A percentile compares a stretch with the other conserved stretches of the same genome.
Conservation (phyloP, 257 asterid species). For the Solanum arcanum region DNA sequence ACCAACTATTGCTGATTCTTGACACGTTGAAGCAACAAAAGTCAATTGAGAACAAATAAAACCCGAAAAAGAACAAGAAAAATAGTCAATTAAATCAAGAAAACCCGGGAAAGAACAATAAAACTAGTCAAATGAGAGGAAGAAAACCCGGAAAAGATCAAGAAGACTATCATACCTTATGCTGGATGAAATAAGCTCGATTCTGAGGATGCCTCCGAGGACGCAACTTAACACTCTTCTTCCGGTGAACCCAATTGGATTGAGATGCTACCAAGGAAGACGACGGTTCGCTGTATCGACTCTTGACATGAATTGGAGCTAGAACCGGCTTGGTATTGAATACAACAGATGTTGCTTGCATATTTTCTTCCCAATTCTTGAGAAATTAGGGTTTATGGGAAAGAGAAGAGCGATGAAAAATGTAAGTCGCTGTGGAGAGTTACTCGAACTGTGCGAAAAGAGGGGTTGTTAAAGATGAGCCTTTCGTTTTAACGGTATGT, state of each 20-base stretch:
- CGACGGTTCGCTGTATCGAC: conserved; percentile 3
- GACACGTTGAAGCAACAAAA: not conserved
- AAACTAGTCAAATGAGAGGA: not conserved
- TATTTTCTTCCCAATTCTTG: conserved; percentile 14
- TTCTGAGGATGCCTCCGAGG: conserved; percentile 21
- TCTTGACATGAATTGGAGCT: conserved; percentile 39
- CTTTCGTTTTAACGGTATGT: not conserved
- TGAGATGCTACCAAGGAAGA: conserved; percentile 10
- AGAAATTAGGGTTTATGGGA: conserved; percentile 9
- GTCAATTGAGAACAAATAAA: not conserved
- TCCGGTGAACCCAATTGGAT: conserved; percentile 23
- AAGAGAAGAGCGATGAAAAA: not conserved
- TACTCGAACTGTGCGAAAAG: not conserved
- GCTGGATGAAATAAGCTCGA: conserved; percentile 23
- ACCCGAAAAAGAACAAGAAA: not conserved
- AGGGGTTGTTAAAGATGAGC: not conserved
- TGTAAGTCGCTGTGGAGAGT: not conserved
- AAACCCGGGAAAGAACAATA: not conserved
- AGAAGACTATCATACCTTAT: conserved; percentile 28
- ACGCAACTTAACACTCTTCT: conserved; percentile 25
- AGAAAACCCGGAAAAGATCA: not conserved
- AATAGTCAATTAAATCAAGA: not conserved
- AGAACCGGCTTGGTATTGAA: conserved; percentile 50
- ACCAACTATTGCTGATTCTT: not conserved
- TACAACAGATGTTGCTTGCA: conserved; percentile 53